Base-by-base conservation (phyloP, 306 rosid species). In the Fagus crenata region DNA sequence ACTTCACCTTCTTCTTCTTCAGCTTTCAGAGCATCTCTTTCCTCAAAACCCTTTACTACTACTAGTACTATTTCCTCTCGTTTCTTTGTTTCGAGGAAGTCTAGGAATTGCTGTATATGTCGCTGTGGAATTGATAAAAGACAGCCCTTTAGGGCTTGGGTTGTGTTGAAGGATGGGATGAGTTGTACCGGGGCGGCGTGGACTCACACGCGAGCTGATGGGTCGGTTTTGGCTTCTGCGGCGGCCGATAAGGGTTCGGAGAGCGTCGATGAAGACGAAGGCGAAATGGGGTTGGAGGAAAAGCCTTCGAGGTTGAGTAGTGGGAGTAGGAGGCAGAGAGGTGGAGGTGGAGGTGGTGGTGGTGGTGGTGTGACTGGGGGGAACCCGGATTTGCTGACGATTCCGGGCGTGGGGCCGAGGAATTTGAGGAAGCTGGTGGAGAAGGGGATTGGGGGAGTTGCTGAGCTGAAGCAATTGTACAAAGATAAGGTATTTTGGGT, bases 331-430 rank as follows among this genome's bases (percentile, higher is more conserved):
- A 81, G 92, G 77, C 93, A 85, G 61, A 88, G 83, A 77, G 53
- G 88, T 46, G 60, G 85, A 15, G 54, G 59, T 83, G 84, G 28
- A 22, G 28, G 28, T 22, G 28, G 28, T 39, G 83, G 82, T 28
- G 75, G 28, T 22, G 28, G 28, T 39, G 83, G 82, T 28, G 75
- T 76, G 18, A 17, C 81, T 22, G 76, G 82, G 0, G 85, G 87
- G n/a, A 89, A 83, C 80, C 97, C 98, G 53, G 97, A 95, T 77
- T 89, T 95, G 87, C 71, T 95, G 91, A 84, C 97, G 1, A 92
- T 95, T 84, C 97, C 97, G 0, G 98, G 97, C 0, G 97, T 95
- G 39, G 97, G 98, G 60, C 98, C 96, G 18, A 88, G 97, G 71
- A 95, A 95, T 87, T 82, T 92, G 86, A 86, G 83, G 81, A 95